Evolutionary conservation across 2,329 filamentous ascomycete genomes (phyloP).

Genomic region (Pseudogymnoascus sp.): DNA sequence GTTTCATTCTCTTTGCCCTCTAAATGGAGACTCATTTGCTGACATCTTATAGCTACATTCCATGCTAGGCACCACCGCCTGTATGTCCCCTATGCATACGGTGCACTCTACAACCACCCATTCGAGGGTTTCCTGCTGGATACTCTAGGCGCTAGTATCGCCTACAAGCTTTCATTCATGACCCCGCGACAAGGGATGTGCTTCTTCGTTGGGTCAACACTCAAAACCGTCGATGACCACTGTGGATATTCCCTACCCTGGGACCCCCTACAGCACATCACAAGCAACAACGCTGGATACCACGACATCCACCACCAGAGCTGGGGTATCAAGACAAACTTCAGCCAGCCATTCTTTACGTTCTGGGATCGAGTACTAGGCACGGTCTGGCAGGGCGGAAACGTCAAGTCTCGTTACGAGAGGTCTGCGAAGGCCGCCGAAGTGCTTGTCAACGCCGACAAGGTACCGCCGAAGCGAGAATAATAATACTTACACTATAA

Average conservation of each 20-base stretch:
- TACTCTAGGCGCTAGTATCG: slow-evolving; percentile 77
- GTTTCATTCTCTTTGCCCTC: slow-evolving; percentile 39
- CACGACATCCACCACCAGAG: slow-evolving; percentile 98
- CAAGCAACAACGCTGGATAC: slow-evolving; percentile 91
- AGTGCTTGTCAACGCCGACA: slow-evolving; percentile 19
- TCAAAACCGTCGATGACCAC: slow-evolving; percentile 98
- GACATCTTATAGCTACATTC: slow-evolving; percentile 59
- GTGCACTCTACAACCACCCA: slow-evolving; percentile 93
- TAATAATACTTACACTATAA: slow-evolving; percentile 9
- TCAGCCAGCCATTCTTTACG: slow-evolving; percentile 86
- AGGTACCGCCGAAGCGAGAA: slow-evolving; percentile 7
- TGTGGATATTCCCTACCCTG: slow-evolving; percentile 94
- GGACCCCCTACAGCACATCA: slow-evolving; percentile 87
- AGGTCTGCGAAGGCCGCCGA: slow-evolving; percentile 26
- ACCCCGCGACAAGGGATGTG: slow-evolving; percentile 78
- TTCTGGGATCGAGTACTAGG: slow-evolving; percentile 83
- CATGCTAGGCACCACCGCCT: slow-evolving; percentile 94
- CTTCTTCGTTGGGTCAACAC: slow-evolving; percentile 82
- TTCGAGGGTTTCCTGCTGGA: slow-evolving; percentile 91
- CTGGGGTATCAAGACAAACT: slow-evolving; percentile 98
- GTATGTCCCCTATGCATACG: slow-evolving; percentile 96
- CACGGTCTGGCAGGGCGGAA: slow-evolving; percentile 43
- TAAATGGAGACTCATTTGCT: slow-evolving; percentile 2
- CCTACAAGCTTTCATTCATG: slow-evolving; percentile 76
- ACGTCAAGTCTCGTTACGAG: slow-evolving; percentile 25